Percentiles rank a stretch among this genome's conserved stretches.
Evolutionary conservation across 2,329 filamentous ascomycete species (phyloP).

Genomic region (Alternaria longipes): DNA sequence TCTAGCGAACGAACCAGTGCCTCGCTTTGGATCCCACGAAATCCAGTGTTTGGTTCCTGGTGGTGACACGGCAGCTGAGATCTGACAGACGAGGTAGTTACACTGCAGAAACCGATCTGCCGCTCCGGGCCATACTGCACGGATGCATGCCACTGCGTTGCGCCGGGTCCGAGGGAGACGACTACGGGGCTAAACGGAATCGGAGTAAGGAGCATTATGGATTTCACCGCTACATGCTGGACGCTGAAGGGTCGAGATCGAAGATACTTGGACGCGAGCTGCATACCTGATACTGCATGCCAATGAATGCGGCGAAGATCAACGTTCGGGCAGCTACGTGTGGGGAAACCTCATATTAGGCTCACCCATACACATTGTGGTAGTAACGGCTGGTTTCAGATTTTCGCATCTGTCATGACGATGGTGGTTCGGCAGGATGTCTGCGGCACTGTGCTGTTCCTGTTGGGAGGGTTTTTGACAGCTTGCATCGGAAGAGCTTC

Average conservation of each 20-base stretch:
- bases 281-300: slow-evolving; percentile 2
- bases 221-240: not conserved
- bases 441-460: not conserved
- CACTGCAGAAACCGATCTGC: slow-evolving; percentile 13
- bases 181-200: not conserved
- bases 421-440: not conserved
- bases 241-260: not conserved
- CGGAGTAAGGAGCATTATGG: not conserved
- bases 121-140: slow-evolving; percentile 16
- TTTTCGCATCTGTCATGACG: not conserved
- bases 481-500: slow-evolving; percentile 5
- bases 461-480: not conserved
- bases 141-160: not conserved
- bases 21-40: slow-evolving; percentile 10
- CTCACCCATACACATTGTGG: not conserved
- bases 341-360: slow-evolving; percentile 5
- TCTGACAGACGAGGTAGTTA: slow-evolving; percentile 3
- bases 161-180: not conserved
- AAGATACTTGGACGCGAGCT: not conserved
- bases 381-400: slow-evolving; percentile 10
- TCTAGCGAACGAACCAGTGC: slow-evolving; percentile 25
- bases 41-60: slow-evolving; percentile 11
- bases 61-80: slow-evolving; percentile 16
- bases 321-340: slow-evolving; percentile 11
- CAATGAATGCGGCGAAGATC: slow-evolving; percentile 7